These are phyloP conservation scores for Xylaria intraflava DNA, from an alignment of 495 filamentous ascomycete genomes.

Conservation along the genomic window DNA sequence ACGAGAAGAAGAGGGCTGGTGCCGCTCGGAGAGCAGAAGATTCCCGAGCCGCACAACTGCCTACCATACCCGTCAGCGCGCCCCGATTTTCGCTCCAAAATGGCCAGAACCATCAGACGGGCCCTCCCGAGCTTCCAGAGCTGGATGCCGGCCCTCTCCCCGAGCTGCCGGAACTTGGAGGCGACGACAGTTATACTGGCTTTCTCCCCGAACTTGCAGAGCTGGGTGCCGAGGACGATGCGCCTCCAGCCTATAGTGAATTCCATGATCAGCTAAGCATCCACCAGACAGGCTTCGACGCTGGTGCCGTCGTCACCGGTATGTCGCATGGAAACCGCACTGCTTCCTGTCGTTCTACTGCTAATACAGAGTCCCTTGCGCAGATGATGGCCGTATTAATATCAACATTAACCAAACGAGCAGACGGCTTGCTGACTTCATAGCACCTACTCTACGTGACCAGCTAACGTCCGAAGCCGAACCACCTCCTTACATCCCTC, in stretches of 20 bases:
- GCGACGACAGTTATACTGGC: constrained; percentile 9
- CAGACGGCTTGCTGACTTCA: constrained; percentile 54
- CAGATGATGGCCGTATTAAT: constrained; percentile 63
- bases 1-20: background rate
- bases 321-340: background rate
- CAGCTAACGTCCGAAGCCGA: constrained; percentile 37
- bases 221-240: constrained; percentile 26
- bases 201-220: constrained; percentile 22
- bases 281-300: constrained; percentile 43
- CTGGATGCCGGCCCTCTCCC: too few relatives aligned
- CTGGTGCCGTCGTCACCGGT: constrained; percentile 41
- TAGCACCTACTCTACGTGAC: constrained; percentile 57
- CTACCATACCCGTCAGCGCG: background rate
- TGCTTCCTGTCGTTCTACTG: background rate
- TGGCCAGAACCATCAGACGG: too few relatives aligned
- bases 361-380: background rate
- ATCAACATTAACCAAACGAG: constrained; percentile 68
- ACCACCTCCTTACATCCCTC: constrained; percentile 56
- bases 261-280: constrained; percentile 39
- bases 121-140: too few relatives aligned
- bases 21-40: background rate
- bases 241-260: constrained; percentile 42
- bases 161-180: constrained; percentile 4
- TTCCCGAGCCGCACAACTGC: background rate
- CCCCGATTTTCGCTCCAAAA: background rate